Evolutionary conservation across 2,329 filamentous ascomycete species (phyloP).

Genomic region (Cladosporium sp.): DNA sequence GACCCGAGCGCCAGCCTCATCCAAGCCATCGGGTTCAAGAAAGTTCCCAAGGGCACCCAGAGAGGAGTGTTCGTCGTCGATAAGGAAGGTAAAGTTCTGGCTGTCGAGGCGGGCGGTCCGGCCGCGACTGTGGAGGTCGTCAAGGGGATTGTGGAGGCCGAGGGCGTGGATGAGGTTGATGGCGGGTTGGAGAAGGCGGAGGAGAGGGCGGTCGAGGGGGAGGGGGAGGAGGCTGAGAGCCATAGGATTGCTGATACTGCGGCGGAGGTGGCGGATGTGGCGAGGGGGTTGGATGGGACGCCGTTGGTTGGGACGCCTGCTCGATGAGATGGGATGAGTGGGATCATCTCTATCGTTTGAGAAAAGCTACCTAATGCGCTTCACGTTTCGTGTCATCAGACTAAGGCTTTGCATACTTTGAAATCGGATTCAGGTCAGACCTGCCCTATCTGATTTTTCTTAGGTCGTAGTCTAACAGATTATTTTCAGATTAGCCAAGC

Average conservation of each 20-base stretch:
- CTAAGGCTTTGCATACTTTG: no score
- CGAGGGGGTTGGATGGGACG: constrained; percentile 29
- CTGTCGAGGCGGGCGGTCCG: constrained; percentile 71
- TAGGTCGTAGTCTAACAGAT: no score
- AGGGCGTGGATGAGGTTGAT: constrained; percentile 29
- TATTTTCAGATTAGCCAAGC: no score
- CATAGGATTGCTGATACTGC: constrained; percentile 36
- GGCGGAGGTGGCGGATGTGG: constrained; percentile 44
- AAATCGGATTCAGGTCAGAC: no score
- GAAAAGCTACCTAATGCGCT: no score
- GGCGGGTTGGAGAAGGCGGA: constrained; percentile 33
- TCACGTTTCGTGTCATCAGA: no score
- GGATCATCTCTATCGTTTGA: no score
- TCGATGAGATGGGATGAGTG: no score
- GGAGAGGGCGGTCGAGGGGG: constrained; percentile 30
- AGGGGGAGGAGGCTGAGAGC: constrained; percentile 27
- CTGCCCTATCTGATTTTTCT: no score
- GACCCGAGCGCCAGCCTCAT: constrained; percentile 74
- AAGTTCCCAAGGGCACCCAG: constrained; percentile 71
- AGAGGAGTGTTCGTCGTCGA: constrained; percentile 81
- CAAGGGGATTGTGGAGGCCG: constrained; percentile 60
- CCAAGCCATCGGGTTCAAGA: constrained; percentile 82
- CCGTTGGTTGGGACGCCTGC: background rate
- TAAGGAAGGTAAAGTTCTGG: constrained; percentile 67
- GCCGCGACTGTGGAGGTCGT: constrained; percentile 73